phyloP scores from a whole-genome alignment of 2,329 filamentous ascomycete genomes.

The Blastomyces emzantsi region DNA sequence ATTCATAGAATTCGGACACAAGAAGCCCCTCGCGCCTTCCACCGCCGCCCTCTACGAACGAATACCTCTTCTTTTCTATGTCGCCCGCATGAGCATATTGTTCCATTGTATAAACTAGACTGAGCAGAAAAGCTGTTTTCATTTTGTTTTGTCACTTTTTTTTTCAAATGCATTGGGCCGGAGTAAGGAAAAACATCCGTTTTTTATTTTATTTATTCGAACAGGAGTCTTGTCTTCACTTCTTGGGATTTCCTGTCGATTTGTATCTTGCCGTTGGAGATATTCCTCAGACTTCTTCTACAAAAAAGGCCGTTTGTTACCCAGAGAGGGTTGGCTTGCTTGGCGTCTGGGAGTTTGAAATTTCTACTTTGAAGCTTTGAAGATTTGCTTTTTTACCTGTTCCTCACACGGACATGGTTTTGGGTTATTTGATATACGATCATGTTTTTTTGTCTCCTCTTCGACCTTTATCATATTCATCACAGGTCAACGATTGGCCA shows the following conservation, averaged over 20 bases:
- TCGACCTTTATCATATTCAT: background rate
- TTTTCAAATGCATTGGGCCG: constrained; percentile 1
- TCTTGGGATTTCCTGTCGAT: background rate
- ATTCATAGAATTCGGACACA: too few relatives aligned
- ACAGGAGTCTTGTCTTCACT: background rate
- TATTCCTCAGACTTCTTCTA: background rate
- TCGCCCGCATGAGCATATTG: background rate
- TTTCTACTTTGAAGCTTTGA: background rate
- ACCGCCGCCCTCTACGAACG: background rate
- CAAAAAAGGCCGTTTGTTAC: background rate
- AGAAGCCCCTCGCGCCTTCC: background rate
- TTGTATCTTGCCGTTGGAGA: background rate
- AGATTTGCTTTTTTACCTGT: background rate
- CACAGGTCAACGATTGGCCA: background rate
- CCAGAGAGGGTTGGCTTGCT: background rate
- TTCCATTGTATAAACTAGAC: background rate
- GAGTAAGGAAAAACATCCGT: background rate
- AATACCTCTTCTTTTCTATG: background rate
- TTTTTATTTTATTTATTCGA: background rate
- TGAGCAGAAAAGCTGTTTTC: background rate
- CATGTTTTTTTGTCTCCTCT: background rate
- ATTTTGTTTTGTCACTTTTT: background rate
- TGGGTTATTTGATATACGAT: background rate
- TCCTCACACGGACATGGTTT: background rate
- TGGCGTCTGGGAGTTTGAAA: background rate